Evolutionary conservation across 1,284 basidiomycete species (phyloP), one percentile per base, ranked within the genome.

Genomic region (Ustilago trichophora): DNA sequence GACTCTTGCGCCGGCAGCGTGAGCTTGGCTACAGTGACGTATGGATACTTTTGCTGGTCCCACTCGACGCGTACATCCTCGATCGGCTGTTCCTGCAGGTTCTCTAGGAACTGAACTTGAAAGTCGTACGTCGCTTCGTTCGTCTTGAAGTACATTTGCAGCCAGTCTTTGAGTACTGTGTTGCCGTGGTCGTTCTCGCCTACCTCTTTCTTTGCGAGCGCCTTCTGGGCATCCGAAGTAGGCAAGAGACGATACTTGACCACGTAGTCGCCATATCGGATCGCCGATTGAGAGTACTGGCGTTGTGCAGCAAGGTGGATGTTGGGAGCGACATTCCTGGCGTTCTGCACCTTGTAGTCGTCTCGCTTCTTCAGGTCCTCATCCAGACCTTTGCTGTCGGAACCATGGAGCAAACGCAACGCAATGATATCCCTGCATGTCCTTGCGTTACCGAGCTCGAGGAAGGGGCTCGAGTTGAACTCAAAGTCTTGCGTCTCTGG

Each of bases 401-500:
- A 42, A 19, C 69, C 50, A 25, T 77, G 63, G 29, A 74, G 56
- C 1, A 78, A 53, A 22, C 69, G 53, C 19, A 72, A 46, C 0
- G 43, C 58, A 35, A 69, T 69, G 40, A 71, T 62, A 18, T 71
- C 63, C 1, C 69, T 22, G 25, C 66, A 64, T 0, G 52, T 58
- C 7, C 40, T 22, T 7, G 70, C 70, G 36, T 60, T 59, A 10
- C 49, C 67, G 4, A 72, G 50, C 36, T 72, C 69, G n/a, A 72
- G 47, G 16, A 47, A 48, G 22, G 64, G 29, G 37, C 48, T 25
- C 13, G 60, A 69, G 56, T 78, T 78, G 63, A 78, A 78, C 33
- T 74, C 73, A 47, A 71, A 59, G 45, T 78, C 75, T 29, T 75
- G 75, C 26, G 75, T 76, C 49, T 72, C 38, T 18, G 69, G 72